Evolutionary conservation across 2,329 filamentous ascomycete species (phyloP).

Genomic region (Lecanosticta acicola): DNA sequence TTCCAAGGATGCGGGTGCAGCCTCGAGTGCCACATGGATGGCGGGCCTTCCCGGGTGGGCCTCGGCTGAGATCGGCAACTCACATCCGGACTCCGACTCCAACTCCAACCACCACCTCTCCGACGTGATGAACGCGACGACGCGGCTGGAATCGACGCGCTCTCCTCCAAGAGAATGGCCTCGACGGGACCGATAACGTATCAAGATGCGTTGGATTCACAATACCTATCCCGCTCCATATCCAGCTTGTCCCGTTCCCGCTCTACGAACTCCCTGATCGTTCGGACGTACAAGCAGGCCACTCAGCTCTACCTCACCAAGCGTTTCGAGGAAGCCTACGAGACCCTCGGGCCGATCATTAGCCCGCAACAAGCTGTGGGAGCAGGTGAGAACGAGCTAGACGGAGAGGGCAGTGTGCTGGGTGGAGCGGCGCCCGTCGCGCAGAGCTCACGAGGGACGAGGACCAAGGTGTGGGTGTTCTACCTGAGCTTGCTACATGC

Average conservation of each 20-base stretch:
- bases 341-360: slow-evolving; percentile 78
- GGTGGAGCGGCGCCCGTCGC: slow-evolving; percentile 61
- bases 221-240: slow-evolving; percentile 61
- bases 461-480: slow-evolving; percentile 95
- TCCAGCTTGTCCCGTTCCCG: slow-evolving; percentile 64
- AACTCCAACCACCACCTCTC: slow-evolving; percentile 1
- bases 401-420: slow-evolving; percentile 7
- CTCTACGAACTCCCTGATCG: slow-evolving; percentile 65
- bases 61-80: not conserved
- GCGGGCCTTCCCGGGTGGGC: no score
- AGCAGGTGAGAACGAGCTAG: slow-evolving; percentile 22
- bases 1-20: no score
- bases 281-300: slow-evolving; percentile 88
- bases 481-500: slow-evolving; percentile 92
- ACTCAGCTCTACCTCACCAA: slow-evolving; percentile 93
- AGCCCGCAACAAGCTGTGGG: slow-evolving; percentile 43
- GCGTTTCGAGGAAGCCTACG: slow-evolving; percentile 81
- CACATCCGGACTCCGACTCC: slow-evolving; percentile 2
- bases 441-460: slow-evolving; percentile 70
- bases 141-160: not conserved
- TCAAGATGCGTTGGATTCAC: slow-evolving; percentile 49
- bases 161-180: slow-evolving; percentile 22
- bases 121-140: not conserved
- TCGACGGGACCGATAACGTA: slow-evolving; percentile 41
- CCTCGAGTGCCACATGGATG: no score